Base-by-base conservation (phyloP, 305 asterid species). In the Ilex paraguariensis region DNA sequence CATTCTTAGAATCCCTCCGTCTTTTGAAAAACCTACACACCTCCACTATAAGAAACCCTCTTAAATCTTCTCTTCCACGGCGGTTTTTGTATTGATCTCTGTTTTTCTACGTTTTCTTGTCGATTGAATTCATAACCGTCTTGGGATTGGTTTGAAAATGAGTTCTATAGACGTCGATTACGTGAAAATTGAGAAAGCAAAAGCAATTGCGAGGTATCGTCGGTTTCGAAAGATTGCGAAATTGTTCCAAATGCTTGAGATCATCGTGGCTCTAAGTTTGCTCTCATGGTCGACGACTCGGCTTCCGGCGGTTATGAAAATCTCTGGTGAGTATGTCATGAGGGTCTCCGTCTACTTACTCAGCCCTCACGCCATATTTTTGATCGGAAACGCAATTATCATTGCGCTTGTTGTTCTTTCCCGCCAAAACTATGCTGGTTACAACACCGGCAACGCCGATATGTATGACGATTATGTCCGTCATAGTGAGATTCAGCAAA, bases 361-460 rank as follows among this genome's bases (percentile, higher is more conserved):
- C 66, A 88, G 85, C 65, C 90, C 84, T 66, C 96, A 80, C 80
- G 81, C 84, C 13, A 95, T 83, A 59, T 91, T 91, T 63, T 66
- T 91, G 54, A 79, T 91, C 77, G 96, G 95, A 4, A 91, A 91
- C 73, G 77, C 68, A 14, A 88, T 91, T 17, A 76, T 91, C 16
- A 70, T 73, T 4, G 31, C 66, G 39, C 65, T 88, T 6, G 68
- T 79, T 59, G 62, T 82, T 6, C 83, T 84, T 7, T 81, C 81
- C 61, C 85, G 92, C 68, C 77, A 58, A 6, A 70, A 28, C 67
- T 81, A 63, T 73, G 44, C 2, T 5, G 30, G 10, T 57, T 17
- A 4, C 6, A 4, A 5, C 42, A 8, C 9, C 50, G 56, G 78
- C 15, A 75, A 63, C 36, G 56, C 17, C 57, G 90, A 76, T 62